phyloP scores from a whole-genome alignment of 805 yeast species.

The Candida pseudofarinosa region DNA sequence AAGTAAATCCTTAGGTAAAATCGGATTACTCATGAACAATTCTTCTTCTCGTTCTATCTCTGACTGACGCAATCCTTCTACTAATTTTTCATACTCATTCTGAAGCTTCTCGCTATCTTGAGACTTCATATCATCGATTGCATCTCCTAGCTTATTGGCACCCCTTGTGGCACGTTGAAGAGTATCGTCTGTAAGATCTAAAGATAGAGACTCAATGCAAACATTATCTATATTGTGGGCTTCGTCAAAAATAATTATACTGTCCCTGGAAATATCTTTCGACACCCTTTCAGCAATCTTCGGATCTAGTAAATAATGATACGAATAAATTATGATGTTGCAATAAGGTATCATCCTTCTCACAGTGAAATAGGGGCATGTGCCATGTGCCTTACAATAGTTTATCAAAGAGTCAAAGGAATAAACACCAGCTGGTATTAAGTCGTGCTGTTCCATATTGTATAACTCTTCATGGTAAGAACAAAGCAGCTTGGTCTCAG shows the following conservation, averaged over 20 bases:
- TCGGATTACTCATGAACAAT: conserved; percentile 80
- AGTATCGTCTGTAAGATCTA: conserved; percentile 89
- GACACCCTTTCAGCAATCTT: conserved; percentile 96
- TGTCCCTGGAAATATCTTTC: conserved; percentile 82
- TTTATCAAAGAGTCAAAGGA: conserved; percentile 81
- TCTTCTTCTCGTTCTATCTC: conserved; percentile 64
- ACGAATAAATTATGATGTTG: conserved; percentile 91
- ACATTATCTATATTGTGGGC: conserved; percentile 99
- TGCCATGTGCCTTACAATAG: conserved; percentile 72
- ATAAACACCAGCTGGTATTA: conserved; percentile 89
- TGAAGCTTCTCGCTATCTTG: conserved; percentile 81
- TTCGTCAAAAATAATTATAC: conserved; percentile 94
- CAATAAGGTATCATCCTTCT: conserved; percentile 96
- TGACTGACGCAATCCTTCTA: conserved; percentile 81
- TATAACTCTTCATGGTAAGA: conserved; percentile 88
- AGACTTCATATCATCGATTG: conserved; percentile 78
- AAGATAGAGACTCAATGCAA: conserved; percentile 90
- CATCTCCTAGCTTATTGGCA: conserved; percentile 70
- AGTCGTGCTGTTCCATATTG: conserved; percentile 80
- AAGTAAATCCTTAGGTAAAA: conserved; percentile 75
- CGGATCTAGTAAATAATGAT: conserved; percentile 94
- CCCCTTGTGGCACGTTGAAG: conserved; percentile 84
- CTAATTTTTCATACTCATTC: conserved; percentile 86
- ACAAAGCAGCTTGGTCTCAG: conserved; percentile 50
- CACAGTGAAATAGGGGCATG: conserved; percentile 96